Conservation (phyloP, 345 rosid genomes). For the Melaleuca quinquenervia region DNA sequence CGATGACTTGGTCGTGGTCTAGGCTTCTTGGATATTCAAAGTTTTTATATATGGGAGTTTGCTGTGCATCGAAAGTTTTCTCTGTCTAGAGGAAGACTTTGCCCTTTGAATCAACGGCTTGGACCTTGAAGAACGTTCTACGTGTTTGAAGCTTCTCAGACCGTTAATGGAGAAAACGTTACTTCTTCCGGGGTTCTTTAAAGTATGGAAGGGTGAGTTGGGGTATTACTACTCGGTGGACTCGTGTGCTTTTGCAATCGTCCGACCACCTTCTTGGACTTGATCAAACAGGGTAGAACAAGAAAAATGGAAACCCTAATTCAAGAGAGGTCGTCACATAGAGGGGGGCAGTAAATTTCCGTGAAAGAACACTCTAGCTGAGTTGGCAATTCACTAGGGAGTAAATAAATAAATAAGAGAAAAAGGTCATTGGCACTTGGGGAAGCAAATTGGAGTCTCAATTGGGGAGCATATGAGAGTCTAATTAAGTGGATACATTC, state of each 20-base stretch:
- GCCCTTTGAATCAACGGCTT: neutral
- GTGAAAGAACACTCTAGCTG: neutral
- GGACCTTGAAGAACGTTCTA: slow-evolving; percentile 3
- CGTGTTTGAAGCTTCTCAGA: neutral
- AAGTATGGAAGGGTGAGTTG: neutral
- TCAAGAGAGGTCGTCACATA: neutral
- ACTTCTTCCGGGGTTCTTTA: neutral
- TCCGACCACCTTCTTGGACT: neutral
- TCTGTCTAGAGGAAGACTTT: slow-evolving; percentile 12
- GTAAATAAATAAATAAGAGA: neutral
- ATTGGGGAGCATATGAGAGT: neutral
- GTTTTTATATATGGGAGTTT: neutral
- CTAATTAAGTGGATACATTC: neutral
- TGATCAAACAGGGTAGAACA: neutral
- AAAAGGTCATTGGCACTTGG: neutral
- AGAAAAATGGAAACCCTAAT: neutral
- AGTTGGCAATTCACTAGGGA: neutral
- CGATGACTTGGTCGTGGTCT: neutral
- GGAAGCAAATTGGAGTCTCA: neutral
- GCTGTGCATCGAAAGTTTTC: neutral
- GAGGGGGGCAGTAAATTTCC: neutral
- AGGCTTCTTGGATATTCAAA: neutral
- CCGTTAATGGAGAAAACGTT: neutral
- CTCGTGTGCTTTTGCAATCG: neutral
- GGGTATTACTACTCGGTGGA: neutral